Evolutionary conservation across 768 basidiomycete species (phyloP), one percentile per base, ranked within the genome.

Genomic region (Leccinum ochraceum): DNA sequence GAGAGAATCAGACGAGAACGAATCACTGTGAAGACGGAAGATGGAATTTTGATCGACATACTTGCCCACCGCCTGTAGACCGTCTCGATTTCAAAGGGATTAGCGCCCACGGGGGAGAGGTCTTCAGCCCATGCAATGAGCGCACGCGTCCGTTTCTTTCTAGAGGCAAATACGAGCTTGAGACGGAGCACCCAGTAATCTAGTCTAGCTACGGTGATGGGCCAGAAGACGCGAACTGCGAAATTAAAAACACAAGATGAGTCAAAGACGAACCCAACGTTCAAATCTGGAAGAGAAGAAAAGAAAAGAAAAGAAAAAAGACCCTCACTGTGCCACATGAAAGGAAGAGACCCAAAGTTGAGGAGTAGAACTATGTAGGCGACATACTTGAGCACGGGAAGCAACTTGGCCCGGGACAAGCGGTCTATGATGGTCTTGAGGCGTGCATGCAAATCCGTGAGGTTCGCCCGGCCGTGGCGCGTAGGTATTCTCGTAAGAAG

Each of bases 261-360:
- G 54, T 30, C 44, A 4, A 20, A 50, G 20, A 26, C 26, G 14
- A n/a, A 1, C 17, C 28, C 9, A 2, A 4, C 5, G 26, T 42
- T 34, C 9, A 1, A 30, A 6, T 10, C 14, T 6, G 17, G 13
- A 22, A 16, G 8, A 1, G 28, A 28, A 4, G 16, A 11, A 6
- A 2, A 6, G 11, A 14, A 22, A 11, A 4, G 8, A 30, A 8
- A 30, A 30, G 2, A 5, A 4, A 9, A 17, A 46, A 22, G 10
- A 81, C 88, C 42, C 42, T 69, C 67, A 90, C 89, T 65, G 66
- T 90, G 89, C 88, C 89, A 91, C 30, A 77, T 77, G 22, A 88
- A 67, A 1, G 89, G 89, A 69, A 83, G 80, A 14, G 87, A 87
- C 20, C 84, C 82, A 17, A 75, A 60, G 60, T 90, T 89, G 20